Conservation (phyloP, 1,139 yeast species). For the Spencermartinsiella ligniputridi region DNA sequence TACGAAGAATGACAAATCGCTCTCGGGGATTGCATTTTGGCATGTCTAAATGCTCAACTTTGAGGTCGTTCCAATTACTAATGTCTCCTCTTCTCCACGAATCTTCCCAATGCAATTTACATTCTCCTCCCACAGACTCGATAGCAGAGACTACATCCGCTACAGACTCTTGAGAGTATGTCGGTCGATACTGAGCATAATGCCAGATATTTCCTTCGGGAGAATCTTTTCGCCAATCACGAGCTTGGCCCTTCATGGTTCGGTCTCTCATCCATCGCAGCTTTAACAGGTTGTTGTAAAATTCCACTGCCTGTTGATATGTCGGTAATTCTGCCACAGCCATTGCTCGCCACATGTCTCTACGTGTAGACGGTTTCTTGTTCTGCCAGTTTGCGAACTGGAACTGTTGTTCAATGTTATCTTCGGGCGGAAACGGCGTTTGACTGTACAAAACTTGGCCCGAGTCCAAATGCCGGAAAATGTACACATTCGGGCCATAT, state of each 20-base stretch:
- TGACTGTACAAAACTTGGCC: constrained; percentile 92
- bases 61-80: constrained; percentile 51
- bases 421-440: constrained; percentile 55
- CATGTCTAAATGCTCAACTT: constrained; percentile 53
- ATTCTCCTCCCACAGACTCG: constrained; percentile 49
- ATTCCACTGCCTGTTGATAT: constrained; percentile 65
- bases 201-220: constrained; percentile 77
- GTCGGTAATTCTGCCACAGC: constrained; percentile 70
- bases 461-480: constrained; percentile 78
- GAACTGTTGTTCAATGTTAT: constrained; percentile 64
- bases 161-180: constrained; percentile 86
- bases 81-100: constrained; percentile 82
- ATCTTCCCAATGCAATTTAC: constrained; percentile 73
- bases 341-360: constrained; percentile 89
- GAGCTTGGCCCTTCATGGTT: constrained; percentile 54
- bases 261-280: constrained; percentile 71
- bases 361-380: constrained; percentile 66
- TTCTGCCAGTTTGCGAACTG: constrained; percentile 87
- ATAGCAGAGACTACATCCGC: constrained; percentile 76
- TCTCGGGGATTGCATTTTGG: constrained; percentile 63
- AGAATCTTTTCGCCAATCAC: constrained; percentile 65
- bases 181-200: constrained; percentile 69
- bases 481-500: constrained; percentile 76
- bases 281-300: constrained; percentile 70
- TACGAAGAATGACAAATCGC: constrained; percentile 58